Conservation (phyloP, 345 rosid species). For the Melastoma malabathricum region DNA sequence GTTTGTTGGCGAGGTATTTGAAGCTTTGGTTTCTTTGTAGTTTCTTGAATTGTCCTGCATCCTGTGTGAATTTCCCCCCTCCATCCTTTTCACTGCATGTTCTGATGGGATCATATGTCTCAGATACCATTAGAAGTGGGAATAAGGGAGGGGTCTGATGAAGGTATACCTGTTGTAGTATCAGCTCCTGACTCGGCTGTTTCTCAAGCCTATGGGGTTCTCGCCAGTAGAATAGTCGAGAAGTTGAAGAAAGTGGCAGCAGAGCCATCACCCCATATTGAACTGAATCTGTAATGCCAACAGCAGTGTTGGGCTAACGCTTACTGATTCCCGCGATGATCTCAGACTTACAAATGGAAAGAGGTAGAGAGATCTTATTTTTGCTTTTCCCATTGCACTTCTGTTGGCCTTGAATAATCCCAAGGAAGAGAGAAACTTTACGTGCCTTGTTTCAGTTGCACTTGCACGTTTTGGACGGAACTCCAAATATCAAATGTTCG, state of each 20-base stretch:
- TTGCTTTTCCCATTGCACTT: neutral
- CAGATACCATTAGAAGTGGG: constrained; percentile 75
- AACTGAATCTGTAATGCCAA: constrained; percentile 12
- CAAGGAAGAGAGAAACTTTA: too few relatives aligned
- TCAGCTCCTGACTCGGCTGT: constrained; percentile 56
- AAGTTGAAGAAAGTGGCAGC: constrained; percentile 38
- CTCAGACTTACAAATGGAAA: neutral
- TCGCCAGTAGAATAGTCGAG: constrained; percentile 45
- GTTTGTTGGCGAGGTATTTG: constrained; percentile 64
- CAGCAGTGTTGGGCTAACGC: too few relatives aligned
- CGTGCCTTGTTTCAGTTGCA: too few relatives aligned
- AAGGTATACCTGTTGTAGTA: constrained; percentile 62
- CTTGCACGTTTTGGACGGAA: too few relatives aligned
- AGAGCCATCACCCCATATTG: constrained; percentile 2
- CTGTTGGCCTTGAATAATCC: too few relatives aligned
- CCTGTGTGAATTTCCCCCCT: neutral
- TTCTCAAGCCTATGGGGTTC: constrained; percentile 48
- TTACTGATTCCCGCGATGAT: neutral
- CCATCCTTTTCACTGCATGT: neutral
- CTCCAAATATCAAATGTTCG: too few relatives aligned
- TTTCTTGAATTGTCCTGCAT: too few relatives aligned
- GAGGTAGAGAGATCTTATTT: neutral
- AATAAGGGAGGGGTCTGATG: constrained; percentile 60
- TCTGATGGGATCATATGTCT: neutral
- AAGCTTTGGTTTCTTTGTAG: neutral